Conservation (phyloP, 345 rosid species). For the Anacardium occidentale region DNA sequence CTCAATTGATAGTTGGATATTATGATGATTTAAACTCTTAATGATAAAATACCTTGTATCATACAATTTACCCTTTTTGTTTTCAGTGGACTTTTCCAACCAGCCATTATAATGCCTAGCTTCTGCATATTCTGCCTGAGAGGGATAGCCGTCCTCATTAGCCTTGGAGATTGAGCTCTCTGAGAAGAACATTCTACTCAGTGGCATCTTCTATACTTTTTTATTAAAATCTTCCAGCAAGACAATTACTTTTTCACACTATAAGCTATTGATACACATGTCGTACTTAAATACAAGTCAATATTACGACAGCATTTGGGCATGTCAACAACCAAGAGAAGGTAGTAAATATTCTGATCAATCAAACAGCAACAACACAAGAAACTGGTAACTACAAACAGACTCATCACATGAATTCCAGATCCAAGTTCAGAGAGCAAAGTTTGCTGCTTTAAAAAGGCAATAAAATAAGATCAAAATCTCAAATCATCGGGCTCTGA, state of each 20-base stretch:
- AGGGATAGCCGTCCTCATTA: slow-evolving; percentile 46
- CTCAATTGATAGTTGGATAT: slow-evolving; percentile 72
- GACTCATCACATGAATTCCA: neutral
- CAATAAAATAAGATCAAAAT: neutral
- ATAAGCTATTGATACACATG: neutral
- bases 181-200: slow-evolving; percentile 34
- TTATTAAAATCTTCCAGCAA: neutral
- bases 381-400: neutral
- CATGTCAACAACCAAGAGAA: neutral
- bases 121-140: slow-evolving; percentile 42
- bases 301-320: neutral
- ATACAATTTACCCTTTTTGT: slow-evolving; percentile 43
- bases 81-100: slow-evolving; percentile 37
- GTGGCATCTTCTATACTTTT: slow-evolving; percentile 13
- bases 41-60: slow-evolving; percentile 83
- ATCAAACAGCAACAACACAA: neutral
- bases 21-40: slow-evolving; percentile 87
- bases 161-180: slow-evolving; percentile 71
- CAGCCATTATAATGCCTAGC: slow-evolving; percentile 36
- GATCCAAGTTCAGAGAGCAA: slow-evolving; percentile 5
- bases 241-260: neutral
- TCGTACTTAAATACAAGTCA: neutral
- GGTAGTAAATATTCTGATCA: neutral
- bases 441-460: neutral
- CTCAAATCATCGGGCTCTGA: neutral